Base-by-base conservation (phyloP, 2,329 filamentous ascomycete genomes). In the Aspergillus chevalieri region DNA sequence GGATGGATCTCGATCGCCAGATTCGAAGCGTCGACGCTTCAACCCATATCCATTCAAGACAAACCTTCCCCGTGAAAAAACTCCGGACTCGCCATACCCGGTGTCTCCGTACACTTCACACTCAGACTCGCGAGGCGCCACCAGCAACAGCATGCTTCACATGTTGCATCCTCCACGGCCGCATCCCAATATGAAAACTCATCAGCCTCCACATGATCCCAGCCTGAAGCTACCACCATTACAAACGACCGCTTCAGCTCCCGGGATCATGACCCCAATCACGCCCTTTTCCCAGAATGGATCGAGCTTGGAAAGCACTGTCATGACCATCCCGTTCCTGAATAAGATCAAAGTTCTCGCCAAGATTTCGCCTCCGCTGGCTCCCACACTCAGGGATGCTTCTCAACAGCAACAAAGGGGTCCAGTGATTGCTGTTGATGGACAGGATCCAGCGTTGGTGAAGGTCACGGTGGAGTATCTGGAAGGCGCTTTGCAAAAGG, bases 341-440 rank as follows among this genome's bases (percentile, higher is more conserved):
- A 83, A 83, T 56, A 95, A 95, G 68, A 81, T 95, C 58, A 82
- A 83, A 44, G 78, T 92, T 2, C 75, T 97, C 30, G 78, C 82
- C 14, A 84, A 83, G 53, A 89, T 96, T 56, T 86, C 86, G 43
- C 87, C 85, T 21, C 83, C 87, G 0, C 74, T 88, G 12, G 69
- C 72, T 5, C 58, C 61, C 1, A 58, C 61, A 22, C 66, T 65
- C 50, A 59, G 58, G 4, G 58, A 65, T 38, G 52, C 55, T 8
- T 50, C 44, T 15, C 51, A 57, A 5, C 74, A 60, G 57, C 73
- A 75, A 6, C 73, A 75, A 6, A 81, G 90, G n/a, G 91, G 92
- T 0, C 81, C 87, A 0, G 80, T 96, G 34, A 84, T 97, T 53
- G 86, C 88, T 0, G 74, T 97, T 24, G 92, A 97, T 67, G 91